These are phyloP conservation scores for Trichoderma gamsii DNA, from an alignment of 495 filamentous ascomycete genomes.

Conservation along the genomic window DNA sequence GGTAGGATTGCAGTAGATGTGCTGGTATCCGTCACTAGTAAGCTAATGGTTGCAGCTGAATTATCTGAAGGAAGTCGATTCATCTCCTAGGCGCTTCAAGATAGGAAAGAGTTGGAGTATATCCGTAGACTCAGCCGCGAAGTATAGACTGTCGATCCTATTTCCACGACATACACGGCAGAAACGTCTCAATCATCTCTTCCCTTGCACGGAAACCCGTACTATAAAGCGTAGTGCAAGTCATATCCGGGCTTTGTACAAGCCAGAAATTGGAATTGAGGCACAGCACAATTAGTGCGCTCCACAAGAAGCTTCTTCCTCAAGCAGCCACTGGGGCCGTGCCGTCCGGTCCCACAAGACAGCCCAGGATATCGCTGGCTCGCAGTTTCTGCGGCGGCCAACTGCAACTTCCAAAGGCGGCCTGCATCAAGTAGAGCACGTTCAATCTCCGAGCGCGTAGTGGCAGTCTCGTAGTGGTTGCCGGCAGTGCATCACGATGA, in stretches of 20 bases:
- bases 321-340: constrained; percentile 3
- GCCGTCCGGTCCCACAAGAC: not conserved
- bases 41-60: too few relatives aligned
- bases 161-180: not conserved
- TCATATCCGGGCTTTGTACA: constrained; percentile 3
- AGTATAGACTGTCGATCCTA: too few relatives aligned
- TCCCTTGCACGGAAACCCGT: not conserved
- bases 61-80: too few relatives aligned
- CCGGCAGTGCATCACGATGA: constrained; percentile 6
- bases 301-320: not conserved
- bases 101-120: too few relatives aligned
- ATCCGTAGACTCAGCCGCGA: too few relatives aligned
- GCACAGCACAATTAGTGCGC: not conserved
- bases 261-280: not conserved
- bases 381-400: constrained; percentile 1
- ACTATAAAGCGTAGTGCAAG: not conserved
- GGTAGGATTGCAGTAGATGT: too few relatives aligned
- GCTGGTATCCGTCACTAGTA: too few relatives aligned
- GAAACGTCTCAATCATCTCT: not conserved
- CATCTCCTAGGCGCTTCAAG: too few relatives aligned
- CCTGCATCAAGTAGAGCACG: constrained; percentile 4
- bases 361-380: not conserved
- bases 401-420: not conserved
- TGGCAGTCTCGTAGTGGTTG: not conserved
- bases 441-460: constrained; percentile 8